Evolutionary conservation across 1,284 basidiomycete genomes (phyloP), one percentile per base, ranked within the genome.

Genomic region (Leccinum holopus): DNA sequence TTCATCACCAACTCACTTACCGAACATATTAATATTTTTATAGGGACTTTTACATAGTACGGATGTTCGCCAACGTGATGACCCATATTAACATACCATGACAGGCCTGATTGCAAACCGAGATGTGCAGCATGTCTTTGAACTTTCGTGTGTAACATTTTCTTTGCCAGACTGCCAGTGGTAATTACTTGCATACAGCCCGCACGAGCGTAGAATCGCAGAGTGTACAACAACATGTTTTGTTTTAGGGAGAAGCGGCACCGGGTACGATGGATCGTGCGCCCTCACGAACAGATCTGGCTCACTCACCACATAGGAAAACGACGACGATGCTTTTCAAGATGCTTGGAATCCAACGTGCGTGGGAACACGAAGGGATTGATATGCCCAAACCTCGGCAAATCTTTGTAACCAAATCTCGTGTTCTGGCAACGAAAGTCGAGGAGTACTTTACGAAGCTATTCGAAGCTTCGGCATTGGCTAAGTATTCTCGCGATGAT

Each of bases 241-340:
- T 70, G 88, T 91, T 16, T 68, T 90, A 2, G 89, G 88, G 0
- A 78, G 89, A 41, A 90, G 88, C 67, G 89, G 89, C 2, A 91
- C 88, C 0, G 87, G 88, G 87, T 88, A 70, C n/a, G 77, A 59
- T 25, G 30, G 30, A n/a, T 64, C 3, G 1, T 55, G 7, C 32
- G 3, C 11, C 16, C 2, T 16, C 0, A 16, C n/a, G 39, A 54
- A 54, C 6, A 54, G 14, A 1, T 44, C 49, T 49, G n/a, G 56
- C 65, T 60, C 18, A 66, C 59, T 61, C 18, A 54, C 18, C 3
- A 1, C 14, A 10, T 57, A 89, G 87, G 5, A 91, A 91, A 81
- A 91, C 88, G 0, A 90, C 88, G 0, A 88, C 87, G 0, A 87
- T 90, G 82, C 75, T 90, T 0, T 88, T 86, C 78, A 89, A 88